These are phyloP conservation scores for Backusella mclennaniae DNA, from an alignment of 192 early-diverging fungal species.

Conservation along the genomic window DNA sequence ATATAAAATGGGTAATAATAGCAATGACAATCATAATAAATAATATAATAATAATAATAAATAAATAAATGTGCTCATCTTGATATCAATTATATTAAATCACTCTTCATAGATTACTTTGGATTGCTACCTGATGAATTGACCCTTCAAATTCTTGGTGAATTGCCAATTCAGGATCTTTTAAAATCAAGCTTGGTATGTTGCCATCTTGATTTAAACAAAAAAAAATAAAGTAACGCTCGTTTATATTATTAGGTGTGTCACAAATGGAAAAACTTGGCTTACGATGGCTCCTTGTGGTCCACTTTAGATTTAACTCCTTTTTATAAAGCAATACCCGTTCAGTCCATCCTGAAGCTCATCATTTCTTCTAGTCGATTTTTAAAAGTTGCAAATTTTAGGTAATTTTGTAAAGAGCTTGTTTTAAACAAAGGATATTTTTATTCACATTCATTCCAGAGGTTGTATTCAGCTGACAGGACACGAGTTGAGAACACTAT, in stretches of 20 bases:
- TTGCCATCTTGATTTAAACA: not conserved
- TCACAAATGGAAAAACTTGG: constrained; percentile 32
- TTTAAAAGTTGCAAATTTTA: constrained; percentile 38
- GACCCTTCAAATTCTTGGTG: constrained; percentile 23
- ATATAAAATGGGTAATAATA: not conserved
- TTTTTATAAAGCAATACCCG: constrained; percentile 38
- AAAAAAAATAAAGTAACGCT: not conserved
- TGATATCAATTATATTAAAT: not conserved
- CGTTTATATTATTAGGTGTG: constrained; percentile 14
- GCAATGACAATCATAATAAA: not conserved
- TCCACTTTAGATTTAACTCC: constrained; percentile 30
- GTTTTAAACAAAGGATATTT: not conserved
- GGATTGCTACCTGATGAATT: constrained; percentile 29
- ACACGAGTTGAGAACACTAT: constrained; percentile 26
- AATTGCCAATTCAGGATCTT: constrained; percentile 23
- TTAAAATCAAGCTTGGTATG: constrained; percentile 32
- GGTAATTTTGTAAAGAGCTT: constrained; percentile 24
- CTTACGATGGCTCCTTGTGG: constrained; percentile 41
- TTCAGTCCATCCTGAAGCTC: constrained; percentile 31
- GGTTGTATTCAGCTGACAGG: constrained; percentile 42
- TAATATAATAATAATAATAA: not conserved
- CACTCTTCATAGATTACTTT: not conserved
- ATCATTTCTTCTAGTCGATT: constrained; percentile 33
- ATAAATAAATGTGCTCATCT: too few species aligned
- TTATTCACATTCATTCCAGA: constrained; percentile 22